These are phyloP conservation scores for Stagonosporopsis rhizophila DNA, from an alignment of 2,329 filamentous ascomycete species.

Conservation along the genomic window DNA sequence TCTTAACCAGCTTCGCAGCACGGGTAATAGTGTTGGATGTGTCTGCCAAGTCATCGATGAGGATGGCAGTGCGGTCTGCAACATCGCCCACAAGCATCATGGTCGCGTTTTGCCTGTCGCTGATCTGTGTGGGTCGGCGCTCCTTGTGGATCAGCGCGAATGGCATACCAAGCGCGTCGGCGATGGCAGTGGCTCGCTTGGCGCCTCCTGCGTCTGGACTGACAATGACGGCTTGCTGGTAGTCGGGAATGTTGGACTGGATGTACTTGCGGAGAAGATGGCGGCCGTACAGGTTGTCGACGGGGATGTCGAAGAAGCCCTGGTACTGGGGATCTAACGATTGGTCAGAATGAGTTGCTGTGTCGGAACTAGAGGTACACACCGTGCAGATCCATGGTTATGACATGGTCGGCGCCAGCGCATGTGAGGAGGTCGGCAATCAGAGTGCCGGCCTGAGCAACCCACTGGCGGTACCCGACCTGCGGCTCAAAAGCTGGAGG, in stretches of 20 bases:
- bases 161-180: conserved; percentile 89
- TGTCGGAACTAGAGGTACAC: not conserved
- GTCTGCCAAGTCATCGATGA: conserved; percentile 93
- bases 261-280: conserved; percentile 73
- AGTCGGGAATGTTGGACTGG: conserved; percentile 82
- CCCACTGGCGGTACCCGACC: conserved; percentile 97
- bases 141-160: conserved; percentile 99
- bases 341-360: conserved; percentile 15
- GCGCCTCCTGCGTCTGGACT: conserved; percentile 96
- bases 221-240: conserved; percentile 87
- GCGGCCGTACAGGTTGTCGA: conserved; percentile 94
- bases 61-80: conserved; percentile 78
- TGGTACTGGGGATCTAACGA: conserved; percentile 92
- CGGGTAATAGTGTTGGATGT: conserved; percentile 97
- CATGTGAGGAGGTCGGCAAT: conserved; percentile 94
- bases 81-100: conserved; percentile 97
- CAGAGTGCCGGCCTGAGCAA: conserved; percentile 93
- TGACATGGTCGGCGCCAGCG: conserved; percentile 94
- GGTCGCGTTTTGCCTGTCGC: conserved; percentile 78
- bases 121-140: conserved; percentile 86
- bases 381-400: conserved; percentile 84
- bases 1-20: conserved; percentile 95
- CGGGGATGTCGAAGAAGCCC: conserved; percentile 97
- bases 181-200: conserved; percentile 94
- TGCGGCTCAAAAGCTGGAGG: conserved; percentile 74